These are phyloP conservation scores for Malus orientalis DNA, from an alignment of 306 rosid species.

Conservation along the genomic window DNA sequence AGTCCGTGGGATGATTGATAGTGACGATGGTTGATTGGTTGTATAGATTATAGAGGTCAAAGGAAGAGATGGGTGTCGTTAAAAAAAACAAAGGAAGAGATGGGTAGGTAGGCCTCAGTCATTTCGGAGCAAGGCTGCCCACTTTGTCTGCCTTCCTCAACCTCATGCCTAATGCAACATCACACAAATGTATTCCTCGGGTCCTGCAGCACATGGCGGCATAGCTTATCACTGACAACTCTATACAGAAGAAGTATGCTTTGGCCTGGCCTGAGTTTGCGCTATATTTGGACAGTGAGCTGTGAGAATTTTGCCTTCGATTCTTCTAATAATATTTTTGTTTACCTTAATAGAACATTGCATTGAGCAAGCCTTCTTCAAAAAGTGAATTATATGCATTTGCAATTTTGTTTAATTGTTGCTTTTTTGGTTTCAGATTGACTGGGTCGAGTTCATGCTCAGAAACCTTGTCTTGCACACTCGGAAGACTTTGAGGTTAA, in stretches of 20 bases:
- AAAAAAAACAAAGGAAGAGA: not conserved
- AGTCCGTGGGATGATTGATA: not conserved
- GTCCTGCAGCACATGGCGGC: constrained; percentile 77
- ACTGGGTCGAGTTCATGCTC: too few species aligned
- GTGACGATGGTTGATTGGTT: not conserved
- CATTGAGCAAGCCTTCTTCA: not conserved
- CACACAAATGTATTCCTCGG: not conserved
- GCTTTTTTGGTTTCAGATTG: too few species aligned
- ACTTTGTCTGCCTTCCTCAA: constrained; percentile 73
- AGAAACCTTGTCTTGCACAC: too few species aligned
- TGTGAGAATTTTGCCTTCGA: constrained; percentile 43
- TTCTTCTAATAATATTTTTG: not conserved
- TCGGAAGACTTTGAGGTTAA: too few species aligned
- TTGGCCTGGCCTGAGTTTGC: constrained; percentile 92
- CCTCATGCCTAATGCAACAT: constrained; percentile 50
- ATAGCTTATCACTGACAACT: constrained; percentile 80
- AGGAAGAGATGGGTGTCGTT: constrained; percentile 27
- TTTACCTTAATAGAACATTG: not conserved
- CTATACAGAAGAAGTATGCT: constrained; percentile 78
- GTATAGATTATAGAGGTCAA: not conserved
- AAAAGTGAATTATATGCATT: not conserved
- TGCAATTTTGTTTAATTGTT: too few species aligned
- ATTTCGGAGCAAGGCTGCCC: constrained; percentile 66
- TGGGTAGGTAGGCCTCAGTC: constrained; percentile 65
- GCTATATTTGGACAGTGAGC: constrained; percentile 73